phyloP scores from a whole-genome alignment of 345 rosid species.

The Zanthoxylum bungeanum region DNA sequence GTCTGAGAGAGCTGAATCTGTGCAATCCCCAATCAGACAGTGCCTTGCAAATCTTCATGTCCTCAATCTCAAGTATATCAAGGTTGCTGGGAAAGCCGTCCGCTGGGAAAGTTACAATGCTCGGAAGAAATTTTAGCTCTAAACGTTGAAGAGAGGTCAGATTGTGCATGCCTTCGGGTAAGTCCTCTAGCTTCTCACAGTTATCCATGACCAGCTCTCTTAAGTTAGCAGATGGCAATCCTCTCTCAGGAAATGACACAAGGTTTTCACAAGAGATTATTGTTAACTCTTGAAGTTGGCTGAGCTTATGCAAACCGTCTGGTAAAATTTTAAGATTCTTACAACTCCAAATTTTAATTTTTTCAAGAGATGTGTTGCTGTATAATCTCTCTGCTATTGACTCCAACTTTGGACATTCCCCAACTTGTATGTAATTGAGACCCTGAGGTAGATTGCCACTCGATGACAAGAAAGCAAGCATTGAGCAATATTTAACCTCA shows the following conservation, averaged over 20 bases:
- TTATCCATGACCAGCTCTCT: neutral
- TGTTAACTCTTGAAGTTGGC: neutral
- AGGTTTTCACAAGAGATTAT: neutral
- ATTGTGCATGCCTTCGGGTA: neutral
- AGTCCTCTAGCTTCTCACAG: neutral
- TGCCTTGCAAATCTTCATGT: neutral
- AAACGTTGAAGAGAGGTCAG: slow-evolving; percentile 7
- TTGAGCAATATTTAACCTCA: neutral
- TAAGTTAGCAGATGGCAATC: neutral
- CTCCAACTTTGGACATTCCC: neutral
- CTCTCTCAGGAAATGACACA: neutral
- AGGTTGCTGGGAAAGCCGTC: slow-evolving; percentile 13
- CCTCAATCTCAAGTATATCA: neutral
- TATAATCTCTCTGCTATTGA: neutral
- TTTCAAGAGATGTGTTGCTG: neutral
- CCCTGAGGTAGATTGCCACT: neutral
- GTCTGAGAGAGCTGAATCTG: slow-evolving; percentile 11
- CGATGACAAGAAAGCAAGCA: neutral
- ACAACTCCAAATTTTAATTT: neutral
- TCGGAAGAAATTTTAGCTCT: too few species aligned
- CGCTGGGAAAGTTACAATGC: neutral
- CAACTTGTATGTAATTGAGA: neutral
- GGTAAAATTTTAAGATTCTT: neutral
- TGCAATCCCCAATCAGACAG: slow-evolving; percentile 22
- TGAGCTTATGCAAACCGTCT: neutral